Percentiles rank a stretch among this genome's conserved stretches.
These are phyloP conservation scores for Fusarium sp. DNA, from an alignment of 2,329 filamentous ascomycete species.

Conservation along the genomic window DNA sequence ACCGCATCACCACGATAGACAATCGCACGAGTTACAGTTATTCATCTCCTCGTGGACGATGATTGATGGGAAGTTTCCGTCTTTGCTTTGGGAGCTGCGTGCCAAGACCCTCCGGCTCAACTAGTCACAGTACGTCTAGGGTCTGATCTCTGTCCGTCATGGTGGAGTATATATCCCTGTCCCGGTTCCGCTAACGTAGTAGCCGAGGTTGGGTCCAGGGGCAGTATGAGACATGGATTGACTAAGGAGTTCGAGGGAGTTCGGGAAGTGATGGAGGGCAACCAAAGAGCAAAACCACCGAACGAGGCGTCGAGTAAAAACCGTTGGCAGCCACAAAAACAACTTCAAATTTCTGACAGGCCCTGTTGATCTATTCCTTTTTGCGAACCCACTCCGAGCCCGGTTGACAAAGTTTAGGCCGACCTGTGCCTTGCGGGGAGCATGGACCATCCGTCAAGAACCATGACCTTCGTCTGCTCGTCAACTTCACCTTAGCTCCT, in stretches of 20 bases:
- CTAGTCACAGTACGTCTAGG: constrained; percentile 17
- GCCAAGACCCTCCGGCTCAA: constrained; percentile 30
- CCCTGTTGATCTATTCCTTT: constrained; percentile 36
- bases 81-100: constrained; percentile 2
- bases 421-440: constrained; percentile 22
- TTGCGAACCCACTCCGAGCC: constrained; percentile 32
- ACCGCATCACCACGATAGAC: background rate
- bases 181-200: constrained; percentile 25
- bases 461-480: constrained; percentile 1
- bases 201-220: constrained; percentile 31
- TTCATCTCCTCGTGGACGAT: constrained; percentile 11
- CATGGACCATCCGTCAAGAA: constrained; percentile 8
- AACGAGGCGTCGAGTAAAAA: constrained; percentile 27
- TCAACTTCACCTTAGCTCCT: constrained; percentile 26
- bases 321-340: constrained; percentile 30
- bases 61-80: constrained; percentile 35
- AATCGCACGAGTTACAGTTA: constrained; percentile 22
- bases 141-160: constrained; percentile 33
- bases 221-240: constrained; percentile 1
- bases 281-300: constrained; percentile 14
- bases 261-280: constrained; percentile 10
- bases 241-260: background rate
- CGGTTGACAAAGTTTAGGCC: constrained; percentile 19
- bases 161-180: constrained; percentile 24
- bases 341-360: constrained; percentile 30